Conservation (phyloP, 2,329 filamentous ascomycete species). For the Scedosporium aurantiacum region DNA sequence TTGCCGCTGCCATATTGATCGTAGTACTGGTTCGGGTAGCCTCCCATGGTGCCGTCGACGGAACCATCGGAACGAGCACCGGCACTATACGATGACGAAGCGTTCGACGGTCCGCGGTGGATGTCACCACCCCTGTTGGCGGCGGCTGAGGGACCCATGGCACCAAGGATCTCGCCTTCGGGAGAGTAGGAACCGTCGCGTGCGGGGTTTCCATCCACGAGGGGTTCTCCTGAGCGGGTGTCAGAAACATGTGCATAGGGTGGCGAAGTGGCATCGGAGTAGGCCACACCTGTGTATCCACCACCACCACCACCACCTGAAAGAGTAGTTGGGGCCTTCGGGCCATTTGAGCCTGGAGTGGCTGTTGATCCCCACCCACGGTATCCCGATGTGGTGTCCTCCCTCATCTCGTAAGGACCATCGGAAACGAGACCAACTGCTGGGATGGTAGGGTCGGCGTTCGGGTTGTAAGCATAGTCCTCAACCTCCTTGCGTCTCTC, state of each 20-base stretch:
- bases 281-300: slow-evolving; percentile 42
- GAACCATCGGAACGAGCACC: slow-evolving; percentile 63
- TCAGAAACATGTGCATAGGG: slow-evolving; percentile 56
- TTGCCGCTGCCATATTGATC: slow-evolving; percentile 48
- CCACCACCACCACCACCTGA: slow-evolving; percentile 58
- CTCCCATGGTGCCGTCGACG: slow-evolving; percentile 33
- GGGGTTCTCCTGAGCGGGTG: slow-evolving; percentile 55
- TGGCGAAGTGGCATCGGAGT: slow-evolving; percentile 66
- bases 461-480: slow-evolving; percentile 97
- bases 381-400: slow-evolving; percentile 70
- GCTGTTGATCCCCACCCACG: slow-evolving; percentile 87
- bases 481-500: slow-evolving; percentile 90
- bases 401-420: slow-evolving; percentile 61
- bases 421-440: slow-evolving; percentile 34
- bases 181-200: slow-evolving; percentile 37
- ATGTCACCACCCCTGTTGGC: slow-evolving; percentile 56
- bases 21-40: slow-evolving; percentile 39
- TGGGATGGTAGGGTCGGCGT: slow-evolving; percentile 73
- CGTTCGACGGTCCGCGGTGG: slow-evolving; percentile 83
- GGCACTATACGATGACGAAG: slow-evolving; percentile 88
- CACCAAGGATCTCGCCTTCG: slow-evolving; percentile 76
- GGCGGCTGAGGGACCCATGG: slow-evolving; percentile 62
- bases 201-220: slow-evolving; percentile 29
- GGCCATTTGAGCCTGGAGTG: slow-evolving; percentile 50
- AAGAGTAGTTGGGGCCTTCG: slow-evolving; percentile 82